Evolutionary conservation across 768 basidiomycete genomes (phyloP), one percentile per base, ranked within the genome.

Genomic region (Asterophora lycoperdoides): DNA sequence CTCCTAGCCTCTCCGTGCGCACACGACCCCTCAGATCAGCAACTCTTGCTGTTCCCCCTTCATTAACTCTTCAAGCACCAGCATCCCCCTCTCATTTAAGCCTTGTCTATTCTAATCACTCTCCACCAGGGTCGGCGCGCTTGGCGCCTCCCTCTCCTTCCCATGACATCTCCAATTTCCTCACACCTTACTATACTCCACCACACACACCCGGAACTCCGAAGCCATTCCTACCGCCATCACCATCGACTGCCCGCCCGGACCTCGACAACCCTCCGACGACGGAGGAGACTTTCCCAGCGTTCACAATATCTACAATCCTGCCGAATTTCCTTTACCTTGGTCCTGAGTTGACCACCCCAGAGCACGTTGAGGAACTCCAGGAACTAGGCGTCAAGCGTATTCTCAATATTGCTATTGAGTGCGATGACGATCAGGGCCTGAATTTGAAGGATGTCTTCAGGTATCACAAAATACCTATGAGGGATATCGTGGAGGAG

Each of bases 401-500:
- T 47, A 91, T 98, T 54, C 66, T 97, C 51, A 98, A 98, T 61
- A 84, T 96, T 39, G 94, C 94, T 14, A 77, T 78, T 9, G 94
- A 97, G 67, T 96, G 93, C 63, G 86, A 93, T 54, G 75, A 93
- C 55, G 84, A 92, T 59, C 81, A 83, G 44, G 89, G 86, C 2
- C 67, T 94, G 55, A 67, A 72, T 14, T 59, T 94, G 48, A 74
- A 73, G 40, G 75, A 81, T 46, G 73, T 74, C 9, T 96, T 98
- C 63, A 80, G 79, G 56, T 97, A 97, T 64, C 69, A 79, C 39
- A 86, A 82, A 59, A 87, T 97, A 35, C 89, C 93, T 7, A 94
- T 97, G 90, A 74, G 92, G 54, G 94, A 98, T 69, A 93, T 84
- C 2, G 91, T 98, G 11, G 94, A 97, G 64, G 95, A 97, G 68